Percentiles rank a stretch among this genome's conserved stretches.
Evolutionary conservation across 805 yeast genomes (phyloP).

Genomic region (Saturnispora sanitii): DNA sequence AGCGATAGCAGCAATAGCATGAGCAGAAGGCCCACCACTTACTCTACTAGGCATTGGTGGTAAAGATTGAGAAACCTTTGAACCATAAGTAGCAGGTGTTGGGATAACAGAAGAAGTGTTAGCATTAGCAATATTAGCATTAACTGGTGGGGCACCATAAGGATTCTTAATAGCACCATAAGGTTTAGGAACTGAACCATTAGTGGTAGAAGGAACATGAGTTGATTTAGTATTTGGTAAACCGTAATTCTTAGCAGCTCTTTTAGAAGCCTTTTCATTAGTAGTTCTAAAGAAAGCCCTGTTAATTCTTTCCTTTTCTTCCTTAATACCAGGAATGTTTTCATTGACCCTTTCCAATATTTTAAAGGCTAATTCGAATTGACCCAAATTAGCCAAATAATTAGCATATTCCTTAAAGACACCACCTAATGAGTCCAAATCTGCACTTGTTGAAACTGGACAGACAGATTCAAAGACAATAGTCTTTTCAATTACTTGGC

Average conservation of each 20-base stretch:
- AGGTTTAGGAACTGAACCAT: no score
- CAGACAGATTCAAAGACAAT: constrained; percentile 57
- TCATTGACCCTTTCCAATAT: constrained; percentile 66
- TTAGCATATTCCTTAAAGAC: constrained; percentile 76
- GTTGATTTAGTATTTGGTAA: constrained; percentile 2
- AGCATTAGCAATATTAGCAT: background rate
- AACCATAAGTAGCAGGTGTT: background rate
- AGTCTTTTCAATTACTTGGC: constrained; percentile 75
- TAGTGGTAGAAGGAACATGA: background rate
- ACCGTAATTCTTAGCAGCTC: constrained; percentile 4
- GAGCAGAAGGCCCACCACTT: no score
- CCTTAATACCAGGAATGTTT: constrained; percentile 55
- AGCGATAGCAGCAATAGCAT: no score
- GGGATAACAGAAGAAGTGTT: constrained; percentile 2
- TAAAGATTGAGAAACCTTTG: background rate
- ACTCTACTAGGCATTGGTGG: no score
- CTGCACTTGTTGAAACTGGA: constrained; percentile 31
- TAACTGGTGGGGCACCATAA: background rate
- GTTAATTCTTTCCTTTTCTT: constrained; percentile 69
- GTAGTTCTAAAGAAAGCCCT: constrained; percentile 40
- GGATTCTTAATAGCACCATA: background rate
- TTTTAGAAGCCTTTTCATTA: constrained; percentile 5
- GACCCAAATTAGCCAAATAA: constrained; percentile 71
- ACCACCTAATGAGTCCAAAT: constrained; percentile 41
- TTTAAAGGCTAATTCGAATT: constrained; percentile 68